Evolutionary conservation across 163 green algal genomes (phyloP).

Genomic region (Volvox carteri): DNA sequence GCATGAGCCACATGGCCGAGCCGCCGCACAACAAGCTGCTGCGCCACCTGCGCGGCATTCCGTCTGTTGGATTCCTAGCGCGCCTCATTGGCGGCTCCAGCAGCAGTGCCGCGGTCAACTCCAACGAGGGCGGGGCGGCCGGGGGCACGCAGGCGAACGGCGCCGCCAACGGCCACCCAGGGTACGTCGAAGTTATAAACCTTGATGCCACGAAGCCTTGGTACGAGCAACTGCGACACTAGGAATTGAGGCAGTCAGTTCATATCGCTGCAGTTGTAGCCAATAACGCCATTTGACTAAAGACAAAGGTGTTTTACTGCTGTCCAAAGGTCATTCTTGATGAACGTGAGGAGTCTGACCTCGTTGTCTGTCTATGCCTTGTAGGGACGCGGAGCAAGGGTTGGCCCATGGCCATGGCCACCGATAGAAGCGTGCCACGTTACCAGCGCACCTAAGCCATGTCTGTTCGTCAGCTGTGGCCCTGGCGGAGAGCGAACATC

Average conservation of each 20-base stretch:
- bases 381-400: conserved; percentile 36
- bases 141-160: background rate
- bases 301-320: no score
- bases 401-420: conserved; percentile 13
- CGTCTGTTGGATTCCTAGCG: conserved; percentile 51
- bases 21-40: conserved; percentile 56
- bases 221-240: no score
- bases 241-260: no score
- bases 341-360: no score
- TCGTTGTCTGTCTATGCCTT: background rate
- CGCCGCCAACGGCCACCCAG: conserved; percentile 11
- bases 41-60: conserved; percentile 47
- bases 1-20: conserved; percentile 66
- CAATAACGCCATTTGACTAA: no score
- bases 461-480: no score
- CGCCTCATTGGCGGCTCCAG: conserved; percentile 9
- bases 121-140: conserved; percentile 8
- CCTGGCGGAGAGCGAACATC: no score
- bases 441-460: no score
- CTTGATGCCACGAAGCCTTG: no score
- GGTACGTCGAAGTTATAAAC: conserved; percentile 12
- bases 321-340: no score
- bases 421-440: background rate
- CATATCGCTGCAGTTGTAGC: no score
- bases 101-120: background rate